phyloP scores from a whole-genome alignment of 345 rosid species.

The Boechera stricta region DNA sequence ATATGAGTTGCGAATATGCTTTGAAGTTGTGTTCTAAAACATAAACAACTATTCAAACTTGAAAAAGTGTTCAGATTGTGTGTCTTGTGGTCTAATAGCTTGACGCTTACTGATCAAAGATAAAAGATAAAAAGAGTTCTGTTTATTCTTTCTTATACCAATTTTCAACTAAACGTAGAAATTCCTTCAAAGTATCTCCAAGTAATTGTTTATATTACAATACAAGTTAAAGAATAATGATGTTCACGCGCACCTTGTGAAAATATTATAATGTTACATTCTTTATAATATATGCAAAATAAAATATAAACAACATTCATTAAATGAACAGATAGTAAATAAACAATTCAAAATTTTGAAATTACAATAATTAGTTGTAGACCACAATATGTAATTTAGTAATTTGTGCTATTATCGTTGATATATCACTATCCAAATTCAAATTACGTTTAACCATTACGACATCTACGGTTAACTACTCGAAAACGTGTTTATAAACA shows the following conservation, averaged over 20 bases:
- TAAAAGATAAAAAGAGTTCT: neutral
- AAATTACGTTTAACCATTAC: neutral
- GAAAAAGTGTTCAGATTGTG: neutral
- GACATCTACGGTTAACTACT: neutral
- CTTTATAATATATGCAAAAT: neutral
- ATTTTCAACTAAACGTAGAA: neutral
- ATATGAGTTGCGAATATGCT: neutral
- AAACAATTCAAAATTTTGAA: neutral
- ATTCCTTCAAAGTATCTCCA: neutral
- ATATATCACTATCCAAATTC: neutral
- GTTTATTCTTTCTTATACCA: neutral
- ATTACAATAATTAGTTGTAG: neutral
- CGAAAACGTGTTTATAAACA: neutral
- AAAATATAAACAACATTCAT: neutral
- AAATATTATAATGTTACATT: neutral
- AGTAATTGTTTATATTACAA: slow-evolving; percentile 28
- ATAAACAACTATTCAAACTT: neutral
- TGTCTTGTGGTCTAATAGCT: neutral
- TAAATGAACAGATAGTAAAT: neutral
- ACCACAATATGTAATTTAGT: neutral
- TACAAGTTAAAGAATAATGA: slow-evolving; percentile 10
- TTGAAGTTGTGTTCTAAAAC: neutral
- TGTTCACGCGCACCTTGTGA: slow-evolving; percentile 18
- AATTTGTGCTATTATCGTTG: neutral
- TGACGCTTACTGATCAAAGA: neutral